Base-by-base conservation (phyloP, 345 rosid genomes). In the Euclidium syriacum region DNA sequence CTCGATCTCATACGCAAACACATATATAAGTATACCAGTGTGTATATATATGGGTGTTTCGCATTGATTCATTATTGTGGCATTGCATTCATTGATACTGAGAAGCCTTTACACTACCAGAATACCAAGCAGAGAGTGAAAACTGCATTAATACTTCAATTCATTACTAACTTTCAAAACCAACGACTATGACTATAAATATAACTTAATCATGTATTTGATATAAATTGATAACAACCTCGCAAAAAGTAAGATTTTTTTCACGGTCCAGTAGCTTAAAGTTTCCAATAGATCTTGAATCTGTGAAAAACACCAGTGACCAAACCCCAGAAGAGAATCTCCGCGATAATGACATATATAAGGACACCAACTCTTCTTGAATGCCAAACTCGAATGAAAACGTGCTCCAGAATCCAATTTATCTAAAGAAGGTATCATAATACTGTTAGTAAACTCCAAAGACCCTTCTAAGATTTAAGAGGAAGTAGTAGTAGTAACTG, bases 251-350 rank as follows among this genome's bases (percentile, higher is more conserved):
- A 19, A 0, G 5, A 15, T 33, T 27, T 39, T 40, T 8, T 15
- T 33, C 7, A 30, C 4, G 0, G 5, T 15, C 24, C 25, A 11
- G n/a, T n/a, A n/a, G n/a, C n/a, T 76, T 65, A 90, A 26, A 86
- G 97, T 83, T 86, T 90, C 97, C 97, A 90, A 17, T 85, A 83
- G 18, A 87, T 72, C 12, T 73, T 72, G 20, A 71, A 59, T 40
- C 79, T 54, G 60, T 90, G 82, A 53, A 81, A 58, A 67, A 79
- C 41, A 52, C 95, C 95, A 0, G 90, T 52, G 32, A 79, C 77
- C 17, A 85, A 46, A 16, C 69, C 84, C 97, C 91, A 87, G 25
- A 90, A 86, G 48, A 85, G 70, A 58, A 90, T 90, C 78, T 87
- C 95, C 0, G 74, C 86, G 36, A 90, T 81, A n/a, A 86, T 63